phyloP scores from a whole-genome alignment of 768 basidiomycete genomes.

The Podaxis sp. region DNA sequence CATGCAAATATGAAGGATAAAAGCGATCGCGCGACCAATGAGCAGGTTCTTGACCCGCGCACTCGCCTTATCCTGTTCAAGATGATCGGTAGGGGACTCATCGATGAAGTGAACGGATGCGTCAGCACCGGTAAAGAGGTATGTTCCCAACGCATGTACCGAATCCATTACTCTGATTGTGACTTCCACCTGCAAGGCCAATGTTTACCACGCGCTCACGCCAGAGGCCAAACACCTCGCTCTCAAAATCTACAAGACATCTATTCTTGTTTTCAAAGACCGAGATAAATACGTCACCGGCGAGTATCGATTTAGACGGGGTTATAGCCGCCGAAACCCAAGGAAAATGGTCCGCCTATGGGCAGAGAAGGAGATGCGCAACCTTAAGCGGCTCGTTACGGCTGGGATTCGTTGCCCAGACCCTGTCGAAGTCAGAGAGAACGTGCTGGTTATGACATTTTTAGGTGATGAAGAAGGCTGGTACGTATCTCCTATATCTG shows the following conservation, averaged over 20 bases:
- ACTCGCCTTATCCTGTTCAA: constrained; percentile 93
- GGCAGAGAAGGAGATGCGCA: constrained; percentile 99
- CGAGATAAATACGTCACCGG: constrained; percentile 96
- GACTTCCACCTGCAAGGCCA: constrained; percentile 57
- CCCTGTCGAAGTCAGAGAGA: constrained; percentile 91
- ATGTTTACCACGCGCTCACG: constrained; percentile 89
- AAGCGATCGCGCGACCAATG: constrained; percentile 92
- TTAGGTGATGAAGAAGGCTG: constrained; percentile 80
- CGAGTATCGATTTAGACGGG: constrained; percentile 91
- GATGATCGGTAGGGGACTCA: constrained; percentile 88
- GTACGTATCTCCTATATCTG: constrained; percentile 39
- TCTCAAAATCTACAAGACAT: constrained; percentile 98
- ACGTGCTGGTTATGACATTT: constrained; percentile 95
- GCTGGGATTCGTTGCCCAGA: constrained; percentile 87
- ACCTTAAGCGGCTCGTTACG: constrained; percentile 79
- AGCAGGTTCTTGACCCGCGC: constrained; percentile 96
- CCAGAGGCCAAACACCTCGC: constrained; percentile 66
- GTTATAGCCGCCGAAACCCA: constrained; percentile 83
- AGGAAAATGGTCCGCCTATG: constrained; percentile 98
- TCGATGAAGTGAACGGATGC: constrained; percentile 93
- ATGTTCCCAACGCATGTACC: constrained; percentile 17
- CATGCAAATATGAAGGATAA: constrained; percentile 93
- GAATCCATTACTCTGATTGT: constrained; percentile 1
- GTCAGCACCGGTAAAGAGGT: constrained; percentile 99
- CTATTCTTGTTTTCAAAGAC: constrained; percentile 95